Base-by-base conservation (phyloP, 1,139 yeast species). In the Pichia cactophila region DNA sequence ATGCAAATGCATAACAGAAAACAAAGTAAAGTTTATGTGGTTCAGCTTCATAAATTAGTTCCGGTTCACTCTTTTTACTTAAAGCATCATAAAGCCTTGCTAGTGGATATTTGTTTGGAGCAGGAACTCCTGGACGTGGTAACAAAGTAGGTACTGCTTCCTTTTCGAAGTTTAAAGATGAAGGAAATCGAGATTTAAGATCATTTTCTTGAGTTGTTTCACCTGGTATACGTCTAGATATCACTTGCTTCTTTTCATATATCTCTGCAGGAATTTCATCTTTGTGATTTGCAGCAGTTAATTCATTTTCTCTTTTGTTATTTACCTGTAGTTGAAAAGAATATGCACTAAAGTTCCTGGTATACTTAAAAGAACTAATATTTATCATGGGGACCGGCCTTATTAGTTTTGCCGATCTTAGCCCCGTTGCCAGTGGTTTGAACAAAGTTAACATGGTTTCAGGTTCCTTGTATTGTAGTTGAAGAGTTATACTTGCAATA, bases 11-110 rank as follows among this genome's bases (percentile, higher is more conserved):
- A 55, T 82, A 78, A 62, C 87, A 79, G 38, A 81, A 76, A 26
- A 85, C 69, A 62, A 86, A 86, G 63, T 86, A 87, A 31, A 86
- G 70, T 51, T 86, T 71, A 62, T 87, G 95, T 0, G 94, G 86
- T 66, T 87, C 95, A 33, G 89, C 81, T 69, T 85, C 90, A 65
- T 87, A 87, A 46, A 87, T 74, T 51, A 87, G 71, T 62, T 86
- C 95, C 1, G 94, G 94, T 47, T 75, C 73, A 9, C 67, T 69
- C 57, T 81, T 79, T 45, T 70, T 68, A 53, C 77, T 71, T 52
- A 87, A 68, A n/a, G 78, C 74, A 52, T 75, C 75, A 57, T 84
- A 70, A 66, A 86, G 81, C 61, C 83, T 84, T 26, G 80, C 70
- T 58, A 86, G 78, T 6, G 82, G 72, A 59, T 78, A 68, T 45